Evolutionary conservation across 2,329 filamentous ascomycete species (phyloP).

Genomic region (Pseudogymnoascus sp.): DNA sequence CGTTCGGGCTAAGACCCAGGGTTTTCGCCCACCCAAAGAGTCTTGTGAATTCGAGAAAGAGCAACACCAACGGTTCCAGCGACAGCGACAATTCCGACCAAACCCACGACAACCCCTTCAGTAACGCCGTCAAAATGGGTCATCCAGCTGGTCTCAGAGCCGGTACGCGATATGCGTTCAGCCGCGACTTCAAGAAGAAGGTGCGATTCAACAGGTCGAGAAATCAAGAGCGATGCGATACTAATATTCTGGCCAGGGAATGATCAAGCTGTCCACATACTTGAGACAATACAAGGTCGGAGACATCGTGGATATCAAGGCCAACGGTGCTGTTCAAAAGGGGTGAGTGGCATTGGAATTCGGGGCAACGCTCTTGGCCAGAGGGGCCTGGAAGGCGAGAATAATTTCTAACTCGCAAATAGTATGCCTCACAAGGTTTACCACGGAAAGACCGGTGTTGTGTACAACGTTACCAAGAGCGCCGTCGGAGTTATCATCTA

Average conservation of each 20-base stretch:
- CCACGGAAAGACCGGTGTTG: conserved; percentile 96
- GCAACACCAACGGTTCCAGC: conserved; percentile 12
- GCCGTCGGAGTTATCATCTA: conserved; percentile 98
- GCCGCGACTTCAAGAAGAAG: conserved; percentile 85
- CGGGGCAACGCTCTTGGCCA: neutral
- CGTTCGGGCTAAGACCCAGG: conserved; percentile 6
- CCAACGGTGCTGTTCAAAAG: conserved; percentile 97
- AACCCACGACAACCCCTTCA: conserved; percentile 16
- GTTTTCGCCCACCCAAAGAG: conserved; percentile 7
- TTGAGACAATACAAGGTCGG: conserved; percentile 92
- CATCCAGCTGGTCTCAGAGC: conserved; percentile 80
- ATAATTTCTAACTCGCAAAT: conserved; percentile 23
- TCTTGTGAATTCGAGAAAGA: conserved; percentile 8
- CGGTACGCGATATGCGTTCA: conserved; percentile 91
- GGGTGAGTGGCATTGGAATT: conserved; percentile 55
- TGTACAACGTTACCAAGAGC: conserved; percentile 99
- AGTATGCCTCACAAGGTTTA: conserved; percentile 99
- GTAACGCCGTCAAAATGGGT: conserved; percentile 65
- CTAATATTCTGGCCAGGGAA: conserved; percentile 45
- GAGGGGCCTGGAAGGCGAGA: neutral
- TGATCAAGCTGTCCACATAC: conserved; percentile 91
- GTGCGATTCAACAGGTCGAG: conserved; percentile 6
- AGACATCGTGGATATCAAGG: conserved; percentile 98
- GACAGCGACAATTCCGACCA: conserved; percentile 17
- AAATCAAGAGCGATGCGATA: neutral